phyloP scores from a whole-genome alignment of 768 basidiomycete species.

The Mycena galericulata region DNA sequence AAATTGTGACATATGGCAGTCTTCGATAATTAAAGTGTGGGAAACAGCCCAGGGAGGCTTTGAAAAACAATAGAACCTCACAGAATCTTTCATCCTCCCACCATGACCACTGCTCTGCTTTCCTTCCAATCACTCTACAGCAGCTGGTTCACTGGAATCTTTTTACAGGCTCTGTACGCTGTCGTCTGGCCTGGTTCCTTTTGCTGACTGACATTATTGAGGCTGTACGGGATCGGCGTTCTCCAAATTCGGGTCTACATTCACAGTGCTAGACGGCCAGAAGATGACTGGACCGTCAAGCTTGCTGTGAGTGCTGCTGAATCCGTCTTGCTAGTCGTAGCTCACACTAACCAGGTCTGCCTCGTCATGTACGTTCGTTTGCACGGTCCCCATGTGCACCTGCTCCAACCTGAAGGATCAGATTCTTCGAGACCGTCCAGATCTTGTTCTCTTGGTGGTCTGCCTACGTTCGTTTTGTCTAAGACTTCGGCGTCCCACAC shows the following conservation, averaged over 20 bases:
- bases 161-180: no score
- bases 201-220: no score
- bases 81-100: no score
- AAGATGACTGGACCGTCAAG: neutral
- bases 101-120: no score
- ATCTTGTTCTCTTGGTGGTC: slow-evolving; percentile 8
- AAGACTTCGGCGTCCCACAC: neutral
- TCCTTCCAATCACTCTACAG: no score
- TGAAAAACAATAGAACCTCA: no score
- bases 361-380: neutral
- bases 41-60: no score
- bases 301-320: neutral
- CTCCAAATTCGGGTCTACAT: neutral
- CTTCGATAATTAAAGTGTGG: no score
- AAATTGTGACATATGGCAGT: no score
- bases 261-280: neutral
- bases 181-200: no score
- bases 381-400: neutral
- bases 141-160: no score
- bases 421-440: slow-evolving; percentile 22
- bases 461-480: slow-evolving; percentile 13
- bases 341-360: neutral
- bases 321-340: no score
- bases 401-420: neutral
- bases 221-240: neutral